Evolutionary conservation across 768 basidiomycete genomes (phyloP).

Genomic region (Mycena olivaceomarginata): DNA sequence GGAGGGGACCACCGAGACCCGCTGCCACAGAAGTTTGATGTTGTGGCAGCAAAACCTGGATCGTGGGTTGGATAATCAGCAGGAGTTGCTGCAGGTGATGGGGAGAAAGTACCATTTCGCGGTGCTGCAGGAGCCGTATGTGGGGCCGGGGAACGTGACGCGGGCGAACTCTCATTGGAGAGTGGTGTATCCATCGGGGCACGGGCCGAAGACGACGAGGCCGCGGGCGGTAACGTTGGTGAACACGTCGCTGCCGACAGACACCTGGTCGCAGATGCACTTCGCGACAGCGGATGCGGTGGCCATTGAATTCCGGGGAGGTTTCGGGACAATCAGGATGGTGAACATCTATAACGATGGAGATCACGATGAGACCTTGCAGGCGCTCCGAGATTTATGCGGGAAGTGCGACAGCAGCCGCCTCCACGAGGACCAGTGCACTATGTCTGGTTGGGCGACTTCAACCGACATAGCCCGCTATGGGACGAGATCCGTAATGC

Average conservation of each 20-base stretch:
- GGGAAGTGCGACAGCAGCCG: too few relatives aligned
- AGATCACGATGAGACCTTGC: neutral
- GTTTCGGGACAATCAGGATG: too few relatives aligned
- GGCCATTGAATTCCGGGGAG: too few relatives aligned
- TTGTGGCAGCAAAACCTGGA: too few relatives aligned
- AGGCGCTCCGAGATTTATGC: neutral
- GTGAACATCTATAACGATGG: neutral
- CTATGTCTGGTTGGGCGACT: too few relatives aligned
- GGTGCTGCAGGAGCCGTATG: neutral
- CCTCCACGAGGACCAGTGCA: too few relatives aligned
- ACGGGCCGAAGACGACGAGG: neutral
- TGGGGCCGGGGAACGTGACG: neutral
- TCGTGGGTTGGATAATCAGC: too few relatives aligned
- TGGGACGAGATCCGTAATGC: slow-evolving; percentile 47
- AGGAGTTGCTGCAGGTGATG: neutral
- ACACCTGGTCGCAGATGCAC: neutral
- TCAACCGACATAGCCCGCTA: too few relatives aligned
- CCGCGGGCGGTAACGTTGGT: neutral
- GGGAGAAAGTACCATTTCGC: neutral
- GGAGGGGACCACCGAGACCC: neutral
- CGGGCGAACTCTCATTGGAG: neutral
- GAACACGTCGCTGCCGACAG: neutral
- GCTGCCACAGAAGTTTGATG: too few relatives aligned
- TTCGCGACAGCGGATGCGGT: neutral
- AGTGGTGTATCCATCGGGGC: neutral